phyloP scores from a whole-genome alignment of 805 yeast genomes.

The Teunomyces pallodes region DNA sequence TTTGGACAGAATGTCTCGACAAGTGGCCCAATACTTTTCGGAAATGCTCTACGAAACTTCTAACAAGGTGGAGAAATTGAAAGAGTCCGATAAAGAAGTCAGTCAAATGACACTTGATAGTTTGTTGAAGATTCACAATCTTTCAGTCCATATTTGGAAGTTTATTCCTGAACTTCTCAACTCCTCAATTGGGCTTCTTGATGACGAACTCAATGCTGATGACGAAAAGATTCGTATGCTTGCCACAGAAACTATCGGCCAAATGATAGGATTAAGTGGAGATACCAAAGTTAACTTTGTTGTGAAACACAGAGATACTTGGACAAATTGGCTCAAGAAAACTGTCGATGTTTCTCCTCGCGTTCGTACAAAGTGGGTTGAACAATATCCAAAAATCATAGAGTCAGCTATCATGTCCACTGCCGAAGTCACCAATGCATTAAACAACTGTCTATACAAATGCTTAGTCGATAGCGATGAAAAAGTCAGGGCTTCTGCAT shows the following conservation, averaged over 20 bases:
- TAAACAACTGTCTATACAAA: conserved; percentile 55
- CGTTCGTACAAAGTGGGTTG: conserved; percentile 72
- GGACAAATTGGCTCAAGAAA: conserved; percentile 72
- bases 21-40: conserved; percentile 74
- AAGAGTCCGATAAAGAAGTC: conserved; percentile 14
- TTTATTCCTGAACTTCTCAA: conserved; percentile 70
- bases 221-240: conserved; percentile 57
- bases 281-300: conserved; percentile 58
- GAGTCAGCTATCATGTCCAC: conserved; percentile 43
- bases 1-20: conserved; percentile 70
- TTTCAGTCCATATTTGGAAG: conserved; percentile 71
- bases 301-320: conserved; percentile 55
- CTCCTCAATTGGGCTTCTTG: conserved; percentile 74
- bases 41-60: conserved; percentile 62
- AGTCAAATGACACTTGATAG: conserved; percentile 32
- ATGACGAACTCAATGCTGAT: conserved; percentile 76
- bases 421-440: conserved; percentile 41
- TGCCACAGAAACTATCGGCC: conserved; percentile 74
- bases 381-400: conserved; percentile 51
- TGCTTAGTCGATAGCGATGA: conserved; percentile 76
- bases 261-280: conserved; percentile 42
- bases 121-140: conserved; percentile 58
- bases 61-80: conserved; percentile 17
- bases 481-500: conserved; percentile 62
- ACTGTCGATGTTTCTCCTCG: conserved; percentile 62